Percentiles rank a stretch among this genome's conserved stretches.
Conservation (phyloP, 257 asterid genomes). For the Solanum virginianum region DNA sequence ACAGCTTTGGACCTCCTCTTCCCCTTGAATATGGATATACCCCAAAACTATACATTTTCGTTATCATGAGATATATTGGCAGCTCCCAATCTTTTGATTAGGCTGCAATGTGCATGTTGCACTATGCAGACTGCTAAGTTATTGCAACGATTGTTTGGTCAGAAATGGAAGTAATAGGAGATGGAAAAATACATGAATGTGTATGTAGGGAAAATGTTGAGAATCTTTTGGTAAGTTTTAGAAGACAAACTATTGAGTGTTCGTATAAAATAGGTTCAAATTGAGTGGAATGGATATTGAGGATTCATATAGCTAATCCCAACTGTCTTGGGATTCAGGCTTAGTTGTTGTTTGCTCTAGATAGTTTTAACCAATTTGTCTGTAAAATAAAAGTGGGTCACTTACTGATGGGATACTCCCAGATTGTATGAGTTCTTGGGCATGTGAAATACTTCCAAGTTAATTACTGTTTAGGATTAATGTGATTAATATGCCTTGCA, state of each 20-base stretch:
- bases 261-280: neutral
- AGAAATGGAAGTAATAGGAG: neutral
- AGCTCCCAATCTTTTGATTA: neutral
- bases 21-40: neutral
- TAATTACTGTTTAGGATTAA: neutral
- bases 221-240: neutral
- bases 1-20: neutral
- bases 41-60: neutral
- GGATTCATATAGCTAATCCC: neutral
- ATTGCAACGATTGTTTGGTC: neutral
- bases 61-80: neutral
- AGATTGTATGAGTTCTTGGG: neutral
- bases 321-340: neutral
- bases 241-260: neutral
- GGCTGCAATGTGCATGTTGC: too few relatives aligned
- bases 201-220: neutral
- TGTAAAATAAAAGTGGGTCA: neutral
- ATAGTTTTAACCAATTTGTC: neutral
- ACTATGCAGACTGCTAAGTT: neutral
- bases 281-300: neutral
- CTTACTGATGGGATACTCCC: neutral
- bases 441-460: neutral
- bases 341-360: neutral
- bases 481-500: conserved; percentile 4
- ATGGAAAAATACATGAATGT: neutral